Evolutionary conservation across 352 stramenopile species (phyloP).

Genomic region (Thraustochytrium sp.): DNA sequence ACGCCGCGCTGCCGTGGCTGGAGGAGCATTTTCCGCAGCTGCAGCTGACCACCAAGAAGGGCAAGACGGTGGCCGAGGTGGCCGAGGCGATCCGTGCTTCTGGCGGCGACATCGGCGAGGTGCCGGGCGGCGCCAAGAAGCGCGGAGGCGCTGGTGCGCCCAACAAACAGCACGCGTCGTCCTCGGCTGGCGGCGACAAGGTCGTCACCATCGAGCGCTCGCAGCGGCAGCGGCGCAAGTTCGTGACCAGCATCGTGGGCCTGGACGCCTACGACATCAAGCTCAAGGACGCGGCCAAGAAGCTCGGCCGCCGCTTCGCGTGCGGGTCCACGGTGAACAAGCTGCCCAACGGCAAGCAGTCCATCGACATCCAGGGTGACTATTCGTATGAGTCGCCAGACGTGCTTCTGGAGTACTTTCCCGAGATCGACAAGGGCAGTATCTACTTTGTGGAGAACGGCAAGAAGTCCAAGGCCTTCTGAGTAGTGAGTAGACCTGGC

Average conservation of each 20-base stretch:
- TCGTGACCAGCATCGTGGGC: conserved; percentile 36
- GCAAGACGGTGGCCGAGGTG: conserved; percentile 30
- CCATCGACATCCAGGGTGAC: conserved; percentile 45
- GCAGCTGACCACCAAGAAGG: conserved; percentile 38
- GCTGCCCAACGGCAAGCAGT: conserved; percentile 26
- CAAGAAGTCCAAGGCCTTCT: conserved; percentile 40
- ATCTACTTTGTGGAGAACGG: conserved; percentile 11
- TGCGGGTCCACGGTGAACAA: conserved; percentile 40
- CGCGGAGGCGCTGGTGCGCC: conserved; percentile 20
- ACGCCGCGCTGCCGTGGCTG: conserved; percentile 12
- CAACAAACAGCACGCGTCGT: conserved; percentile 27
- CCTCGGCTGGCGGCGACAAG: not conserved
- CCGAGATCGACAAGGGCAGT: not conserved
- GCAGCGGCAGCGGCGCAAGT: conserved; percentile 21
- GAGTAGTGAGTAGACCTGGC: too few relatives aligned
- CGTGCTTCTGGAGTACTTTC: conserved; percentile 40
- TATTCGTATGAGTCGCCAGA: conserved; percentile 39
- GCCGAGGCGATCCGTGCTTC: not conserved
- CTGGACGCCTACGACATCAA: conserved; percentile 36
- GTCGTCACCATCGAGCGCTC: conserved; percentile 22
- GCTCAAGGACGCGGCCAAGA: conserved; percentile 44
- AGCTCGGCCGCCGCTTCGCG: conserved; percentile 1
- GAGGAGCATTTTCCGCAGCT: conserved; percentile 26
- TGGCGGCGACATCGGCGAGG: not conserved
- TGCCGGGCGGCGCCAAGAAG: not conserved